Evolutionary conservation across 352 stramenopile species (phyloP), one percentile per base, ranked within the genome.

Genomic region (Phytophthora cajani): DNA sequence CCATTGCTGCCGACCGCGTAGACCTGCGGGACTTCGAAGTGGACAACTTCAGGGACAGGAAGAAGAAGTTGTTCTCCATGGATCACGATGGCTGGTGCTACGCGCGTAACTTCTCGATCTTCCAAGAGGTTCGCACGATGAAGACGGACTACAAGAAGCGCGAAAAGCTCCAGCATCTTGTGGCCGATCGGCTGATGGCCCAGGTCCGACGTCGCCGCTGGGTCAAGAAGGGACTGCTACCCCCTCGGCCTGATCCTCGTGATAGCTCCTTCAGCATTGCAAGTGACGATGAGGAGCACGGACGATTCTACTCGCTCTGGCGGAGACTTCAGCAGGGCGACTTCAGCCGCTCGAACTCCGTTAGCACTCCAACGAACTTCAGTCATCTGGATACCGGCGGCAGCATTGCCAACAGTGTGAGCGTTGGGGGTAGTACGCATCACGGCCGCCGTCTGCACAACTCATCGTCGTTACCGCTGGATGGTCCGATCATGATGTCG

Each of bases 31-130:
- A 96, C 27, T 96, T 90, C 58, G 85, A 93, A 19, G 68, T 95
- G 21, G 89, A 96, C 62, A 83, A 79, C 23, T 84, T 80, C 58
- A 92, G 91, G 68, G 87, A 94, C 74, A 84, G 81, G 70, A 88
- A 86, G 64, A 89, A 90, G 63, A 93, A 93, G 36, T 50, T 95
- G 17, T 93, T 95, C 62, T 90, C 87, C 2, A 93, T 93, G 84
- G 89, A 96, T 65, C 80, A 95, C 67, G 88, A 96, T 59, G 87
- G 87, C 0, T 96, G 89, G 89, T 91, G 81, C 55, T 96, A 96
- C 55, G 88, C 89, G 40, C 87, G 88, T 40, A 95, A 96, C 60
- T 96, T 96, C 27, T 91, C 82, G 3, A 86, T 94, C 51, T 96
- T 96, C 70, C 89, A 96, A 62, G 85, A 96, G 56, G 77, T 95